Conservation (phyloP, 371 early-diverging fungal genomes). For the Mortierella sp. region DNA sequence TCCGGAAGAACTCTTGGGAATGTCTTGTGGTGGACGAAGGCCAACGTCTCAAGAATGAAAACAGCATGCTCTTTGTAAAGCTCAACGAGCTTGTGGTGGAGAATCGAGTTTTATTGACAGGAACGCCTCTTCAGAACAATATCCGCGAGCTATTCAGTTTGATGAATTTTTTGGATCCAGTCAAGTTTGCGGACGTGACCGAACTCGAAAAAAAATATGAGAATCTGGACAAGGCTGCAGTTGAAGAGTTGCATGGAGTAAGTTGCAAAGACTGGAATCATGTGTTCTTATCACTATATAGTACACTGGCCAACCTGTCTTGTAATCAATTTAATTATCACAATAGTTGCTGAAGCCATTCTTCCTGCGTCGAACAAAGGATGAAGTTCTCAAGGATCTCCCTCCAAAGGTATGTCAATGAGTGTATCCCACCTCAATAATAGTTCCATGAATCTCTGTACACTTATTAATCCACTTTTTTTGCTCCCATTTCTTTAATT, state of each 20-base stretch:
- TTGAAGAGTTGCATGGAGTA: constrained; percentile 60
- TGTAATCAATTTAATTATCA: neutral
- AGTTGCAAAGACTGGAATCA: neutral
- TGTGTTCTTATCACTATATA: neutral
- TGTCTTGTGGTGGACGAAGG: constrained; percentile 96
- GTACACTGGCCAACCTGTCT: neutral
- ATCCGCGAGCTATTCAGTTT: constrained; percentile 93
- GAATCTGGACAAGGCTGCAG: constrained; percentile 59
- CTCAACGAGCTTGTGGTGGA: constrained; percentile 76
- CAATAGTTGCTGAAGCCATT: constrained; percentile 75
- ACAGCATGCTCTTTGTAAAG: constrained; percentile 64
- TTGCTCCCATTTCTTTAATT: neutral
- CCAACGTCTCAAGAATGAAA: constrained; percentile 93
- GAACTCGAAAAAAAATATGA: constrained; percentile 68
- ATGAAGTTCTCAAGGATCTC: constrained; percentile 81
- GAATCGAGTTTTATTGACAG: constrained; percentile 82
- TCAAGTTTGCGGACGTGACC: constrained; percentile 59
- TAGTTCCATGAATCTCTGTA: neutral
- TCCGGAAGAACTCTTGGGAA: constrained; percentile 75
- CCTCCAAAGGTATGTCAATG: constrained; percentile 84
- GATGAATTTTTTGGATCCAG: constrained; percentile 88
- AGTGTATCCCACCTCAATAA: neutral
- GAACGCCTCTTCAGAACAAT: constrained; percentile 97
- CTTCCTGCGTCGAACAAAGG: constrained; percentile 93
- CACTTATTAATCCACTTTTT: neutral